phyloP scores from a whole-genome alignment of 1,139 yeast species.

The Candida sp. region DNA sequence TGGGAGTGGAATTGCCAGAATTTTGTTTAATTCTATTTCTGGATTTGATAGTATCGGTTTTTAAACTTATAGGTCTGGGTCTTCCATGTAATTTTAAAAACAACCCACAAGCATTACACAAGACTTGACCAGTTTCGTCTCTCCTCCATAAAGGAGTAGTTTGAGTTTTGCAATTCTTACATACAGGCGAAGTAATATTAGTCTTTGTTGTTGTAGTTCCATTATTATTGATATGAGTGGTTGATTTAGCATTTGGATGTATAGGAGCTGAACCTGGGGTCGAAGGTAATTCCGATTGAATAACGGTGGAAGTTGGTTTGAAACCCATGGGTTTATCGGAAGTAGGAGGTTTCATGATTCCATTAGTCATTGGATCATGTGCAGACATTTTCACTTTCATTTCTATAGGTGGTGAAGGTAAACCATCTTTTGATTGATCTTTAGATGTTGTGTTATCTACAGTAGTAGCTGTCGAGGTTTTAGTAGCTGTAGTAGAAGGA shows the following conservation, averaged over 20 bases:
- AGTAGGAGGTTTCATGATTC: not conserved
- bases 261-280: conserved; percentile 9
- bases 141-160: conserved; percentile 96
- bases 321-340: not conserved
- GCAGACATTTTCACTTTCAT: not conserved
- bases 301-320: not conserved
- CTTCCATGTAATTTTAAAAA: conserved; percentile 89
- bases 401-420: not conserved
- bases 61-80: conserved; percentile 85
- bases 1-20: conserved; percentile 25
- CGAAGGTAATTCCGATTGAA: not conserved
- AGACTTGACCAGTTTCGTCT: conserved; percentile 88
- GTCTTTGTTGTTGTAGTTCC: conserved; percentile 46
- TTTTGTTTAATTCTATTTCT: conserved; percentile 74
- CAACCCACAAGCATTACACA: conserved; percentile 95
- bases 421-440: not conserved
- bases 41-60: conserved; percentile 89
- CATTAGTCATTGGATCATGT: not conserved
- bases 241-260: conserved; percentile 50
- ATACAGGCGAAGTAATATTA: conserved; percentile 63
- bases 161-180: conserved; percentile 88
- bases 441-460: not conserved
- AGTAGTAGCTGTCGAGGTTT: not conserved
- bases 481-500: not conserved
- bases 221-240: conserved; percentile 39